phyloP scores from a whole-genome alignment of 805 yeast species.

The Zygosaccharomyces rouxii region DNA sequence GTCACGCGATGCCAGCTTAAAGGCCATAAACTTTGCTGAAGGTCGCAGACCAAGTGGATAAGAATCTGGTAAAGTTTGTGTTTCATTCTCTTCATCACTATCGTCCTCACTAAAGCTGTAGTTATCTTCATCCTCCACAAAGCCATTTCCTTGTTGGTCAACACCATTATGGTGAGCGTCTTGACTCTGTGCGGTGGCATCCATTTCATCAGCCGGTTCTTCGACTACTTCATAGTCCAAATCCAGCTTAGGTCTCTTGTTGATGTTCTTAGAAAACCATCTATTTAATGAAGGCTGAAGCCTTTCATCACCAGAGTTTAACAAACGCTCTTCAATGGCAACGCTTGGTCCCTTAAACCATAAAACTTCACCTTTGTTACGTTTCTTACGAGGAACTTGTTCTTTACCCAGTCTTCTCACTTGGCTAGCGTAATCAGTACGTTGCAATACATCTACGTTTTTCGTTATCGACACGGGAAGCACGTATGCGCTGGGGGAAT shows the following conservation, averaged over 20 bases:
- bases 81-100: constrained; percentile 19
- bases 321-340: constrained; percentile 40
- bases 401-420: constrained; percentile 24
- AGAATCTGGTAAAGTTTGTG: constrained; percentile 20
- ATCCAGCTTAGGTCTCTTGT: constrained; percentile 25
- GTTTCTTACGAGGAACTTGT: constrained; percentile 21
- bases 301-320: constrained; percentile 24
- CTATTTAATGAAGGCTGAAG: constrained; percentile 23
- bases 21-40: constrained; percentile 67
- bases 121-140: constrained; percentile 19
- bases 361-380: constrained; percentile 41
- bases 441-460: constrained; percentile 34
- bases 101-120: constrained; percentile 22
- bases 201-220: constrained; percentile 15
- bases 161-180: constrained; percentile 7
- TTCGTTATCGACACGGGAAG: constrained; percentile 31
- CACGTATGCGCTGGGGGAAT: constrained; percentile 29
- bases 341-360: constrained; percentile 72
- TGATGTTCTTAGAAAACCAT: constrained; percentile 20
- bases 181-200: neutral
- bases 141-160: constrained; percentile 3
- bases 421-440: constrained; percentile 31
- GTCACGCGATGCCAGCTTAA: constrained; percentile 36
- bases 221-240: constrained; percentile 27
- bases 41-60: constrained; percentile 45